phyloP scores from a whole-genome alignment of 371 early-diverging fungal genomes.

The Rhizopus arrhizus region DNA sequence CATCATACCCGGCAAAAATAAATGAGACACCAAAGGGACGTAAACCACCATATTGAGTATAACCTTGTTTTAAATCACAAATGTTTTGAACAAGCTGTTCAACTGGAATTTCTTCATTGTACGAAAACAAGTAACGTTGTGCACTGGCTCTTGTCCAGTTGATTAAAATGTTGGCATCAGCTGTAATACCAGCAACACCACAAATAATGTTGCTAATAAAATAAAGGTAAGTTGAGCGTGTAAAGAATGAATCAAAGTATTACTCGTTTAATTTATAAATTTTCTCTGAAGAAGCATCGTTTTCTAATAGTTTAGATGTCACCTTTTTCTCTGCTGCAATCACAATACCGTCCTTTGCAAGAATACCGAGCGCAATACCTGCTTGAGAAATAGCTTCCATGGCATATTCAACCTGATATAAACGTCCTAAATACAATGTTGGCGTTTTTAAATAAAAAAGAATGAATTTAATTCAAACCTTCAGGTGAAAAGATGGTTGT shows the following conservation, averaged over 20 bases:
- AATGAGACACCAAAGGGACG: conserved; percentile 99
- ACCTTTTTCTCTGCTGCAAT: conserved; percentile 98
- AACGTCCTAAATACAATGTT: conserved; percentile 72
- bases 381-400: conserved; percentile 99
- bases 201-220: conserved; percentile 79
- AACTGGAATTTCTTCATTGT: conserved; percentile 88
- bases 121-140: conserved; percentile 87
- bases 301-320: conserved; percentile 90
- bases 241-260: conserved; percentile 5
- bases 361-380: conserved; percentile 94
- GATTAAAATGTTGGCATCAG: conserved; percentile 97
- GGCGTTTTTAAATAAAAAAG: no score
- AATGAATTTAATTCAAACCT: conserved; percentile 55
- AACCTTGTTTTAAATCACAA: conserved; percentile 97
- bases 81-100: conserved; percentile 94
- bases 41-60: conserved; percentile 98
- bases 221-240: no score
- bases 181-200: conserved; percentile 98
- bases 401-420: conserved; percentile 99
- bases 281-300: conserved; percentile 87
- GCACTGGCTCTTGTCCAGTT: conserved; percentile 89
- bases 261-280: conserved; percentile 95
- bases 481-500: conserved; percentile 99
- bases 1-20: conserved; percentile 95
- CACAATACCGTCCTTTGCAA: conserved; percentile 93